These are phyloP conservation scores for Kwoniella newhampshirensis DNA, from an alignment of 768 basidiomycete species.

Conservation along the genomic window DNA sequence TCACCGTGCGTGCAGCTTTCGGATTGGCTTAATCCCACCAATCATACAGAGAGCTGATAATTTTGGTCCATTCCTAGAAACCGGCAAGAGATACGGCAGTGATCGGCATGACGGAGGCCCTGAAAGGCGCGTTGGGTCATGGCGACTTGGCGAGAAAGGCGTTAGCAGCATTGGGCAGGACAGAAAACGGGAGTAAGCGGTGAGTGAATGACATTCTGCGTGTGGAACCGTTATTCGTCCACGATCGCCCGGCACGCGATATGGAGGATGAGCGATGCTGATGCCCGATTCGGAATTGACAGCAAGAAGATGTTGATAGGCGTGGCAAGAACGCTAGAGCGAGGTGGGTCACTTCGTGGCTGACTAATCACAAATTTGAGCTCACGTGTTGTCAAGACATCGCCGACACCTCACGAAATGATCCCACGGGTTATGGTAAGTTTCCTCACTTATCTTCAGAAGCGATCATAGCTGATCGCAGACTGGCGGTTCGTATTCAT, in stretches of 20 bases:
- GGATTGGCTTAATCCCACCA: background rate
- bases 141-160: conserved; percentile 14
- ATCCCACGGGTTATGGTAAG: conserved; percentile 16
- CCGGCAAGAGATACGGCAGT: conserved; percentile 8
- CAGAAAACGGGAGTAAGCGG: conserved; percentile 12
- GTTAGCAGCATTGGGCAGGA: conserved; percentile 13
- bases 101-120: conserved; percentile 12
- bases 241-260: background rate
- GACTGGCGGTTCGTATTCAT: background rate
- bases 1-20: conserved; percentile 9
- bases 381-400: conserved; percentile 6
- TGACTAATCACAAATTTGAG: background rate
- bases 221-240: too few species aligned
- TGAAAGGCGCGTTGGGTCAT: conserved; percentile 12
- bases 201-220: background rate
- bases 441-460: background rate
- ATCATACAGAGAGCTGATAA: conserved; percentile 4
- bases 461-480: background rate
- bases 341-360: conserved; percentile 1
- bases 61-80: background rate
- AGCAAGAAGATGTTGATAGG: conserved; percentile 4
- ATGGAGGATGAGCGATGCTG: too few species aligned
- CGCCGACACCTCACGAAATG: conserved; percentile 12
- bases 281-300: too few species aligned
- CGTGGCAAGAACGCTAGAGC: conserved; percentile 5